Conservation (phyloP, 352 stramenopile genomes). For the Pythium sp. region DNA sequence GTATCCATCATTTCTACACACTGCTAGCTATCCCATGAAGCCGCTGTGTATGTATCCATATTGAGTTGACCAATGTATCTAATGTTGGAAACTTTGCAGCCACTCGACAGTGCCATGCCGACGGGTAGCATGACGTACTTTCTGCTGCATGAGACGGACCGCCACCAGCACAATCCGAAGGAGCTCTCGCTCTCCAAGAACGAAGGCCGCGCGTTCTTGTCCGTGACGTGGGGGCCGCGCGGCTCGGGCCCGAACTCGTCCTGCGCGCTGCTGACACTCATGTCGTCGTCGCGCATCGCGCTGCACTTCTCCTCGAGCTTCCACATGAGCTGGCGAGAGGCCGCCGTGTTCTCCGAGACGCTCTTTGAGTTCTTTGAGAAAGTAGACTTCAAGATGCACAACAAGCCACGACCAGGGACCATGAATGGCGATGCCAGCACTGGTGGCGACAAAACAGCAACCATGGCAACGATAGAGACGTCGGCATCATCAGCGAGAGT, state of each 20-base stretch:
- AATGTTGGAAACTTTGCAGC: not conserved
- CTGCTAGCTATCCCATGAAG: not conserved
- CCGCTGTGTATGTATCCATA: not conserved
- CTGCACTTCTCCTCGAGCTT: constrained; percentile 80
- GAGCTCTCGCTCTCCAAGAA: constrained; percentile 82
- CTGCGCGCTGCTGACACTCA: constrained; percentile 67
- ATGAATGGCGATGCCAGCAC: not conserved
- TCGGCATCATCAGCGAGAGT: constrained; percentile 7
- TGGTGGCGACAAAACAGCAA: not conserved
- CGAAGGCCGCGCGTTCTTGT: constrained; percentile 52
- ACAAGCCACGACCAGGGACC: not conserved
- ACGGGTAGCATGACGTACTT: constrained; percentile 52
- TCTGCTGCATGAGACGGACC: constrained; percentile 59
- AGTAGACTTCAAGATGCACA: constrained; percentile 34
- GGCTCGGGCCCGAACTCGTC: constrained; percentile 68
- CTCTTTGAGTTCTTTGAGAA: constrained; percentile 61
- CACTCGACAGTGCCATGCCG: constrained; percentile 26
- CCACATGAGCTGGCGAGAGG: constrained; percentile 74
- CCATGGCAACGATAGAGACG: not conserved
- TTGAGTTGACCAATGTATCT: not conserved
- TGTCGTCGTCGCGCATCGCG: constrained; percentile 50
- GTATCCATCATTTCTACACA: not conserved
- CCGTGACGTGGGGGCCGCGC: constrained; percentile 65
- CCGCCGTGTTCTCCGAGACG: constrained; percentile 66
- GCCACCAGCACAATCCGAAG: constrained; percentile 78